These are phyloP conservation scores for Ensete glaucum DNA, from an alignment of 176 grass and related monocot species.

Conservation along the genomic window DNA sequence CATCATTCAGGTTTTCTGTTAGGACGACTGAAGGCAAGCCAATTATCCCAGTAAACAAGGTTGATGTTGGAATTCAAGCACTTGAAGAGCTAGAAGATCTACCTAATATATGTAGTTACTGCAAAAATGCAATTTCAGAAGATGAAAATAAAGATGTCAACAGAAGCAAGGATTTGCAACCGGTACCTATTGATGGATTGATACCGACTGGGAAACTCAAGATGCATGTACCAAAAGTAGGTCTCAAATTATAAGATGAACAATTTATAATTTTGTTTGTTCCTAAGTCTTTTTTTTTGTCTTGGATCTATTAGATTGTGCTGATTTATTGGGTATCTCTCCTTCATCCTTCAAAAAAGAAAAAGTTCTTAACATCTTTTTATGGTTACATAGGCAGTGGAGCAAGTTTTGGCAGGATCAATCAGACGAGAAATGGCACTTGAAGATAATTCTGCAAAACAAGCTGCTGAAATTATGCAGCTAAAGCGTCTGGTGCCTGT, in stretches of 20 bases:
- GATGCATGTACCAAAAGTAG: conserved; percentile 54
- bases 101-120: conserved; percentile 22
- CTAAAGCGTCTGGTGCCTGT: conserved; percentile 66
- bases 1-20: conserved; percentile 62
- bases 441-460: conserved; percentile 67
- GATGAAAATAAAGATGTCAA: conserved; percentile 32
- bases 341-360: no score
- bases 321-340: not conserved
- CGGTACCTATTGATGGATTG: conserved; percentile 39
- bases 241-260: conserved; percentile 26
- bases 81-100: conserved; percentile 29
- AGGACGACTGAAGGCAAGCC: conserved; percentile 45
- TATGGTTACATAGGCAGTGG: conserved; percentile 56
- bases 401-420: conserved; percentile 76
- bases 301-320: not conserved
- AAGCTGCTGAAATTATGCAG: conserved; percentile 67
- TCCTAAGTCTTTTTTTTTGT: not conserved
- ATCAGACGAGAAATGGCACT: conserved; percentile 89
- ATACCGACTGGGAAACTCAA: conserved; percentile 37
- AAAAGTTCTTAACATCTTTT: not conserved
- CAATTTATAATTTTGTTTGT: not conserved
- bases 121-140: conserved; percentile 28
- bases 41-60: conserved; percentile 30
- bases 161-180: conserved; percentile 44
- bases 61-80: conserved; percentile 72